Base-by-base conservation (phyloP, 2,329 filamentous ascomycete species). In the Arthrobotrys conoides region DNA sequence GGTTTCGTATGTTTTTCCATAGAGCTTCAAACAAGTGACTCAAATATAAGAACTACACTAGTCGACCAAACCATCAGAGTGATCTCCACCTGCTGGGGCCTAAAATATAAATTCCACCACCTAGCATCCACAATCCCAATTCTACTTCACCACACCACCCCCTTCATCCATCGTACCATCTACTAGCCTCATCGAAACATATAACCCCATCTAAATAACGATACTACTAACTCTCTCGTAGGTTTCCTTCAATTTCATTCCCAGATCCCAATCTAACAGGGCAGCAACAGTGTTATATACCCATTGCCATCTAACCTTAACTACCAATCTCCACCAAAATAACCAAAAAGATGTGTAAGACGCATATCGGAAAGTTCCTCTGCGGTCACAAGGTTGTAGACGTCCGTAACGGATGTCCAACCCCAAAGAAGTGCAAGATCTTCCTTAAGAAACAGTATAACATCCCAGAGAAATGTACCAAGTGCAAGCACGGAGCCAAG, bases 311-410 rank as follows among this genome's bases (percentile, higher is more conserved):
- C 38, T 41, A 46, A 5, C 44, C 6, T 6, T 18, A 46, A 44
- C 30, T 5, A 16, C 10, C 0, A 55, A 4, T 41, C 3, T 2
- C 16, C 9, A 14, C 2, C 14, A 55, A 55, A 18, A 55, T 0
- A 55, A 1, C 5, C 36, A 61, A 24, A 14, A 61, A 24, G 8
- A 66, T 72, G 61, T 72, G 69, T 59, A 72, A 66, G 22, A n/a
- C 27, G 8, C 63, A 53, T 5, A 5, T 41, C 20, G 71, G 63
- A n/a, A 27, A 63, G 10, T 68, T 75, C 41, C 16, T 38, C 20
- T 75, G 71, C 38, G 63, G 55, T 3, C 61, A 75, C 44, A 49
- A 75, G 20, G 20, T 68, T 9, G 24, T 59, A 6, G 71, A 75
- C 66, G 12, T 12, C 8, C 24, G 12, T 9, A 48, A 36, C 5